Base-by-base conservation (phyloP, 2,329 filamentous ascomycete species). In the Aureobasidium namibiae region DNA sequence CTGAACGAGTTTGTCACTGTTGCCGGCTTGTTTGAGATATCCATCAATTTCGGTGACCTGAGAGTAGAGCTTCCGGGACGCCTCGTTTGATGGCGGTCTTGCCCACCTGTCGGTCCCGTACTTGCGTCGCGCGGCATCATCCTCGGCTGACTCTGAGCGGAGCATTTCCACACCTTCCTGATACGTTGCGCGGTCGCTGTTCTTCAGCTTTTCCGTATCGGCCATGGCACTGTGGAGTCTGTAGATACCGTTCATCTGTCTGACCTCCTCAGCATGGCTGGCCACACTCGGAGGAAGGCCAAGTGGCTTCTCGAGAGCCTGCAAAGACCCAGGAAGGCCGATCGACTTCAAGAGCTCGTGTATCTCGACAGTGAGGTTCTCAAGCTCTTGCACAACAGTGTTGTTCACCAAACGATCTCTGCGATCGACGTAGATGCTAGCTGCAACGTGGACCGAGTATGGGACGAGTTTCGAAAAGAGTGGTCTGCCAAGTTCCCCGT, bases 341-440 rank as follows among this genome's bases (percentile, higher is more conserved):
- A 97, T 77, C 0, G 88, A 92, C 18, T 88, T 84, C 23, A 97
- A 76, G 0, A 92, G 71, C 65, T 90, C 86, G 67, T 95, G 88
- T 0, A 97, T 80, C 63, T 86, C 84, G 61, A 87, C 84, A 0
- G 90, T 96, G 65, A 97, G 80, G 0, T 78, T 80, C 66, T 97
- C 92, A 4, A 97, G 77, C 68, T 95, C 88, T 26, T 88, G 85
- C 50, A 96, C 88, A 33, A 97, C 90, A 53, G 84, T 89, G 65
- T 90, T 88, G 69, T 94, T 95, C 44, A 99, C 87, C 60, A 96
- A 78, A n/a, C 91, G 83, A 71, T 99, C 92, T 60, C 92, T 82
- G 14, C 92, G 83, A 69, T 97, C 92, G 59, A 91, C 91, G 69
- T 99, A 99, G 34, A 97, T 96, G 49, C 90, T 96, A 1, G 92